Evolutionary conservation across 352 stramenopile genomes (phyloP).

Genomic region (Phytophthora palmivora): DNA sequence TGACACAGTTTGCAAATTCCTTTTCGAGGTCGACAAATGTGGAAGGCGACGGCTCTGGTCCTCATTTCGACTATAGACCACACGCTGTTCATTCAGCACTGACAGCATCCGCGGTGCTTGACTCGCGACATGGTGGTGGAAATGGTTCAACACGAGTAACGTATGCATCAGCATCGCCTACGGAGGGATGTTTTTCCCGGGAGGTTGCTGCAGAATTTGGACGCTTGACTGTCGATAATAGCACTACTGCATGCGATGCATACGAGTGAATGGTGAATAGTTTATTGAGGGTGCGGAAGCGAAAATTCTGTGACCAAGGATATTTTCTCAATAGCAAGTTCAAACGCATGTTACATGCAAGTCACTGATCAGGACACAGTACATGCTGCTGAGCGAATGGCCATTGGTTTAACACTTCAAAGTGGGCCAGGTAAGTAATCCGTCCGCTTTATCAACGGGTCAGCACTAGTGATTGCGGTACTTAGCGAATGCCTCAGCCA

Average conservation of each 20-base stretch:
- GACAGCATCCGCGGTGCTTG: conserved; percentile 31
- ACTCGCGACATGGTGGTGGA: conserved; percentile 23
- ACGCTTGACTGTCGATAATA: conserved; percentile 26
- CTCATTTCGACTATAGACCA: conserved; percentile 25
- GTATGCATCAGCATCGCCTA: conserved; percentile 22
- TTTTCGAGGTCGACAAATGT: conserved; percentile 43
- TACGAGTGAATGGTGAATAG: conserved; percentile 13
- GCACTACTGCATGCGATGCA: conserved; percentile 16
- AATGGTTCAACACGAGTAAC: conserved; percentile 34
- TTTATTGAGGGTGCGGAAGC: too few relatives aligned
- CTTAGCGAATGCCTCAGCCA: too few relatives aligned
- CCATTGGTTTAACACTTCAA: too few relatives aligned
- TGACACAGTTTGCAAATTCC: conserved; percentile 51
- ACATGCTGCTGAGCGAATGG: too few relatives aligned
- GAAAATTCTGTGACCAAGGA: too few relatives aligned
- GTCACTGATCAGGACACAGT: too few relatives aligned
- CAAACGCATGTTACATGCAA: too few relatives aligned
- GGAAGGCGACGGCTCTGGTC: conserved; percentile 16
- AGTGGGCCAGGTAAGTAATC: too few relatives aligned
- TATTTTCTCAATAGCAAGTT: too few relatives aligned
- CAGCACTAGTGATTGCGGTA: too few relatives aligned
- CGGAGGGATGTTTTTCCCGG: conserved; percentile 26
- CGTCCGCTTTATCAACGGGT: too few relatives aligned
- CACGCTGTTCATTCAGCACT: conserved; percentile 22
- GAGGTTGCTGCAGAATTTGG: conserved; percentile 19